Conservation (phyloP, 208 protist genomes). For the Leishmania tarentolae region DNA sequence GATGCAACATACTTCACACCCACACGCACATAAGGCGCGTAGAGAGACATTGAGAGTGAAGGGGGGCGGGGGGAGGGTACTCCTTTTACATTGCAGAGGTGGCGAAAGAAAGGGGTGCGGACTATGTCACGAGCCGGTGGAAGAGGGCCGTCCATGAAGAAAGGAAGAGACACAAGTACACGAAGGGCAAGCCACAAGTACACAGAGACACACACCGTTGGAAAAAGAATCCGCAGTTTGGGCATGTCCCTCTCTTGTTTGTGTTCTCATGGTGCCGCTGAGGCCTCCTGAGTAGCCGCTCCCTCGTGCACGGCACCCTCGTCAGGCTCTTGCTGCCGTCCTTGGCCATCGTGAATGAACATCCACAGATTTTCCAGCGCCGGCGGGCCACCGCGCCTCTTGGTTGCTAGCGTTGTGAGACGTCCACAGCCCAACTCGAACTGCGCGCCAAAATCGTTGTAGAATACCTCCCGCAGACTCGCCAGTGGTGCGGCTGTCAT, state of each 20-base stretch:
- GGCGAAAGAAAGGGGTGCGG: not conserved
- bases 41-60: not conserved
- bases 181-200: not conserved
- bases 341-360: constrained; percentile 75
- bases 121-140: not conserved
- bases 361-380: constrained; percentile 75
- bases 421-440: constrained; percentile 75
- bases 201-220: not conserved
- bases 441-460: constrained; percentile 88
- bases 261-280: not conserved
- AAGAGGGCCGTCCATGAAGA: not conserved
- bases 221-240: not conserved
- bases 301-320: not conserved
- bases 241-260: not conserved
- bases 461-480: constrained; percentile 63
- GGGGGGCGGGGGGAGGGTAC: not conserved
- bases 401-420: constrained; percentile 47
- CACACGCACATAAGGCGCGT: not conserved
- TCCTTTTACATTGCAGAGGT: not conserved
- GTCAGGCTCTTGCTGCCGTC: constrained; percentile 7
- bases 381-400: constrained; percentile 40
- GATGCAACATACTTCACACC: not conserved
- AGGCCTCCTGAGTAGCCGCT: not conserved
- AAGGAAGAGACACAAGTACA: not conserved
- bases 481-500: constrained; percentile 77